Base-by-base conservation (phyloP, 257 asterid genomes). In the Gentiana dahurica region DNA sequence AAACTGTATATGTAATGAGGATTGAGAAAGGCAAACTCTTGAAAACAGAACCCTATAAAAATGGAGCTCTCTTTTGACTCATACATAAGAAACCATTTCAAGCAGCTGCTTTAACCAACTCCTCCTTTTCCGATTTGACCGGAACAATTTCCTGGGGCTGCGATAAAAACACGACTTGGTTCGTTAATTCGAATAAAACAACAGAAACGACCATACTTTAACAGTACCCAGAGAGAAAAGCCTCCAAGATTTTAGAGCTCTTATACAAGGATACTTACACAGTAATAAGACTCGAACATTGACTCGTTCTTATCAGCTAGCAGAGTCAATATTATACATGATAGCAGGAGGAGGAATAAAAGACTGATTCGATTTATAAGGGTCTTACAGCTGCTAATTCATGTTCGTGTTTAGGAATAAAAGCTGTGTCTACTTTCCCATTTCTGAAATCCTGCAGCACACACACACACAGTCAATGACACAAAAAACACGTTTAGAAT, bases 361-460 rank as follows among this genome's bases (percentile, higher is more conserved):
- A 58, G 36, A 35, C 54, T 53, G 49, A 46, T 63, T 36, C 36
- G 52, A 67, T 59, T 49, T 76, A 24, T 24, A 24, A 24, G 24
- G 24, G 24, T 6, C 95, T 83, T 83, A 92, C 98, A 80, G 82
- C 81, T 55, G 95, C 93, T 53, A 92, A 94, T 75, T 92, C 98
- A 53, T 85, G 71, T 70, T 85, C 98, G 49, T 92, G 98, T 81
- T 88, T 92, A 24, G 98, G 98, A 68, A 92, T 92, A 68, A 92
- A 87, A 56, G 98, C 97, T 5, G 97, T 92, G 65, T 92, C 98
- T 67, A 92, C 95, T 36, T 83, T 85, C 60, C 98, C 98, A 48
- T 71, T 74, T 74, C 75, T 83, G 75, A 92, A 92, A 80, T 92
- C 98, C 98, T 91, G 66, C 45, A 63, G 54, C 62, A 61, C 43